phyloP scores from a whole-genome alignment of 2,329 filamentous ascomycete species.

The Immersiporthe knoxdaviesiana region DNA sequence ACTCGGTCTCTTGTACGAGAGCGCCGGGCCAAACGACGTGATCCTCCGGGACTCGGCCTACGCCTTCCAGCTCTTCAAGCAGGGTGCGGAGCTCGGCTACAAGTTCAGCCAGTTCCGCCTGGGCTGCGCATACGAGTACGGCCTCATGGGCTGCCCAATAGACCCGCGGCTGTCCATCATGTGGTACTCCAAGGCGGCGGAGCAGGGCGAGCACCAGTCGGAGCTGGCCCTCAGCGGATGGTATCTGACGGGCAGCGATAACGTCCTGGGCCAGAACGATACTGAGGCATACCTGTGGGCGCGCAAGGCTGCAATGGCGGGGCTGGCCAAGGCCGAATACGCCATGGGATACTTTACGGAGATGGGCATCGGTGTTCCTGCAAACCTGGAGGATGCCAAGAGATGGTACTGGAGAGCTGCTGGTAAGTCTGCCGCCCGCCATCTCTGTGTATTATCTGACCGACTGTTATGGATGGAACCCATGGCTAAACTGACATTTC shows the following conservation, averaged over 20 bases:
- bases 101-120: constrained; percentile 93
- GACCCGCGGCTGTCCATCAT: constrained; percentile 85
- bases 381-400: constrained; percentile 92
- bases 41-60: constrained; percentile 83
- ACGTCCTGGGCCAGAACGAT: constrained; percentile 87
- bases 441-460: constrained; percentile 36
- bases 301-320: constrained; percentile 85
- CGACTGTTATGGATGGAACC: background rate
- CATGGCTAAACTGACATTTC: constrained; percentile 33
- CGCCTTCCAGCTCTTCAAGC: constrained; percentile 77
- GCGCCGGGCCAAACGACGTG: constrained; percentile 67
- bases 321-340: constrained; percentile 92
- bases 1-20: constrained; percentile 69
- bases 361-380: constrained; percentile 84
- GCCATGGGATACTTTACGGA: constrained; percentile 98
- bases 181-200: constrained; percentile 91
- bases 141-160: constrained; percentile 77
- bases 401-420: constrained; percentile 98
- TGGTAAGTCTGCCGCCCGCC: constrained; percentile 65
- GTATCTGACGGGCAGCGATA: constrained; percentile 91
- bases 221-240: constrained; percentile 86
- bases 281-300: constrained; percentile 98
- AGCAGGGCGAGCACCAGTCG: constrained; percentile 91
- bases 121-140: constrained; percentile 88
- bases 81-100: constrained; percentile 87